Evolutionary conservation across 805 yeast species (phyloP).

Genomic region (Cyberlindnera japonica): DNA sequence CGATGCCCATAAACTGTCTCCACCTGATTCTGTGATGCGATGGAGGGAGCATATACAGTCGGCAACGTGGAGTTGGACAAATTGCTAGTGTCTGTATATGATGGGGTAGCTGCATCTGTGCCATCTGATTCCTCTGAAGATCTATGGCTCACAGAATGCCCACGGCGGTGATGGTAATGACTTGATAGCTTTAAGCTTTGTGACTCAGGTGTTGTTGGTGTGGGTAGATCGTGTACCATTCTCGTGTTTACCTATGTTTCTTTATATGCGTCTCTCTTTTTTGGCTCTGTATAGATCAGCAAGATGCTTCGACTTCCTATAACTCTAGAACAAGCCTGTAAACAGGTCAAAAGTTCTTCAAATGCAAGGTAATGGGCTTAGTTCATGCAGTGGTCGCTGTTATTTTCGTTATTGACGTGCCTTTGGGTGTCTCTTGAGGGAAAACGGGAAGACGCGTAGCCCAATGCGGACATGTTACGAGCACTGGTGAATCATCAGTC

Average conservation of each 20-base stretch:
- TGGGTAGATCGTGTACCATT: slow-evolving; percentile 1
- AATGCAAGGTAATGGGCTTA: too few species aligned
- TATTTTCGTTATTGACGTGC: too few species aligned
- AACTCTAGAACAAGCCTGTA: too few species aligned
- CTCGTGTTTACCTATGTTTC: background rate
- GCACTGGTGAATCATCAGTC: too few species aligned
- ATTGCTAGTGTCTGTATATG: background rate
- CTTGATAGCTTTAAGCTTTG: background rate
- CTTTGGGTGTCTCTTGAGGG: too few species aligned
- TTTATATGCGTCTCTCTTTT: background rate
- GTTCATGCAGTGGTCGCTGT: too few species aligned
- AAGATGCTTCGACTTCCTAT: too few species aligned
- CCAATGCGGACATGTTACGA: too few species aligned
- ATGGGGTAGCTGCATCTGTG: slow-evolving; percentile 3
- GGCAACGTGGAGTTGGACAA: background rate
- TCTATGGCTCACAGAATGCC: too few species aligned
- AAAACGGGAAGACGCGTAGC: too few species aligned
- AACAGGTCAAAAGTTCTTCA: too few species aligned
- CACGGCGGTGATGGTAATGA: too few species aligned
- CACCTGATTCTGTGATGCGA: background rate
- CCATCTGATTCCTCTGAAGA: slow-evolving; percentile 4
- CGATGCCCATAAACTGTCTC: background rate
- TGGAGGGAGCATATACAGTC: background rate
- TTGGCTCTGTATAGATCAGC: background rate
- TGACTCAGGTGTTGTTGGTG: slow-evolving; percentile 3